A percentile compares a stretch with the other conserved stretches of the same genome.
Evolutionary conservation across 2,329 filamentous ascomycete species (phyloP).

Genomic region (Alternaria incomplexa): DNA sequence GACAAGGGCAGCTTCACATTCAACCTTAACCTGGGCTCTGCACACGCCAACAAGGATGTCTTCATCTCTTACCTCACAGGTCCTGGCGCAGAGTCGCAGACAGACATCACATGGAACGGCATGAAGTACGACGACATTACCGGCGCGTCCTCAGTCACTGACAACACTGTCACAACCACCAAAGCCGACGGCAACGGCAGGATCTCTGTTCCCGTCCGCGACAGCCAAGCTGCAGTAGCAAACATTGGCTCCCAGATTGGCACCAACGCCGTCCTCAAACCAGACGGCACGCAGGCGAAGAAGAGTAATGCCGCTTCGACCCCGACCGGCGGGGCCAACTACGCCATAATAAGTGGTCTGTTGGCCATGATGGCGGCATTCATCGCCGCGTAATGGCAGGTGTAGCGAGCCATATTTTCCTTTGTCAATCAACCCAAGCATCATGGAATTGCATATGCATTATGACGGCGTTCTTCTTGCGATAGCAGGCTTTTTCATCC

Average conservation of each 20-base stretch:
- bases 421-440: constrained; percentile 1
- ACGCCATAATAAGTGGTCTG: constrained; percentile 15
- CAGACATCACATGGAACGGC: constrained; percentile 56
- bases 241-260: constrained; percentile 52
- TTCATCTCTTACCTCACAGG: constrained; percentile 57
- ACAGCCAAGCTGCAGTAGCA: constrained; percentile 56
- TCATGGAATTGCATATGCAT: constrained; percentile 17
- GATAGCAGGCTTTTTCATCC: not conserved
- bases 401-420: not conserved
- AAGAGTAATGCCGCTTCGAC: constrained; percentile 35
- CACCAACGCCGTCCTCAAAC: constrained; percentile 36
- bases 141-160: constrained; percentile 48
- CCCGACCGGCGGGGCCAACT: constrained; percentile 10
- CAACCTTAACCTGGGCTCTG: constrained; percentile 49
- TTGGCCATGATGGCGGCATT: constrained; percentile 17
- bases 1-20: constrained; percentile 52
- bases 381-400: constrained; percentile 1
- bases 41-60: constrained; percentile 51
- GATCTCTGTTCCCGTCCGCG: constrained; percentile 44
- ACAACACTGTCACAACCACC: constrained; percentile 39
- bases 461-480: constrained; percentile 12
- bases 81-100: constrained; percentile 52
- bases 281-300: constrained; percentile 32
- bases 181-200: constrained; percentile 31
- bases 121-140: constrained; percentile 52